Percentiles rank a stretch among this genome's conserved stretches.
Evolutionary conservation across 2,329 filamentous ascomycete genomes (phyloP).

Genomic region (Aspergillus oerlinghausenensis): DNA sequence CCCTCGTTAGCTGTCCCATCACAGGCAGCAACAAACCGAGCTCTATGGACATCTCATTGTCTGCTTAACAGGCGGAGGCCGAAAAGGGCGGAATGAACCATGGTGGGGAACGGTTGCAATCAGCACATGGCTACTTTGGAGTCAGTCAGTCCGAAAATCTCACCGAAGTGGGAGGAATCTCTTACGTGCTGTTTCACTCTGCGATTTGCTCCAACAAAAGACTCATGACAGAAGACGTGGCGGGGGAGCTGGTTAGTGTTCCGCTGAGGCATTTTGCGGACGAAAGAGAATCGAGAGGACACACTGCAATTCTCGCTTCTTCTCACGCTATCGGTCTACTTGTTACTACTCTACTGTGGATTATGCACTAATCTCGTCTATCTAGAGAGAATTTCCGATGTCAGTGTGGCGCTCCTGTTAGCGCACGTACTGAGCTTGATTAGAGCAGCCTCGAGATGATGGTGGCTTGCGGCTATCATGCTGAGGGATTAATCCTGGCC

Average conservation of each 20-base stretch:
- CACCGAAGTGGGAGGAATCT: not conserved
- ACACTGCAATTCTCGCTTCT: not conserved
- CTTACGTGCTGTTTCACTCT: not conserved
- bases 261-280: not conserved
- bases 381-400: not conserved
- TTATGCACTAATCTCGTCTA: not conserved
- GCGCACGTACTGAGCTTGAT: not conserved
- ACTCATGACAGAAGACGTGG: not conserved
- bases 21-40: not conserved
- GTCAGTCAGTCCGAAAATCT: not conserved
- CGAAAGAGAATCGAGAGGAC: not conserved
- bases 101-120: not conserved
- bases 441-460: not conserved
- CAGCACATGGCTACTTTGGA: not conserved
- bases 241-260: not conserved
- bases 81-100: not conserved
- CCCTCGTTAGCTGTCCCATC: not conserved
- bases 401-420: not conserved
- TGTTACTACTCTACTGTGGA: no score
- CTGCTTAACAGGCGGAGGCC: not conserved
- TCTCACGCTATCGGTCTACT: no score
- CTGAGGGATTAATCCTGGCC: not conserved
- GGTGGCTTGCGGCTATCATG: not conserved
- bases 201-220: not conserved
- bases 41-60: not conserved